phyloP scores from a whole-genome alignment of 192 early-diverging fungal genomes.

The Gorgonomyces haynaldii region DNA sequence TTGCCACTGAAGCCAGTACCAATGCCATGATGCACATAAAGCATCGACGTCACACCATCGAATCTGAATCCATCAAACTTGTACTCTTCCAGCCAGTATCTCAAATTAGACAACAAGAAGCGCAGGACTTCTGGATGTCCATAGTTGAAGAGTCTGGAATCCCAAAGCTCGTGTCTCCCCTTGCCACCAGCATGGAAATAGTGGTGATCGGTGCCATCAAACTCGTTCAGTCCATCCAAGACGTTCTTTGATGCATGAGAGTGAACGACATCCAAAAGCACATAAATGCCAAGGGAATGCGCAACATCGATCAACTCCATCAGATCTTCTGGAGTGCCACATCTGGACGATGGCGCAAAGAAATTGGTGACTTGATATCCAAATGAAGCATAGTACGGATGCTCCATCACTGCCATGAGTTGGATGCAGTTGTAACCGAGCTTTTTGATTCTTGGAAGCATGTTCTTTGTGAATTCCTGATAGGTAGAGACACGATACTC shows the following conservation, averaged over 20 bases:
- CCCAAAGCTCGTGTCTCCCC: constrained; percentile 89
- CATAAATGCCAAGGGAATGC: constrained; percentile 74
- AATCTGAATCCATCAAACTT: constrained; percentile 96
- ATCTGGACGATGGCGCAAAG: constrained; percentile 86
- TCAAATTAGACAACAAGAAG: constrained; percentile 88
- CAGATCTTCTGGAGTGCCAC: constrained; percentile 87
- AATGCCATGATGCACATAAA: constrained; percentile 93
- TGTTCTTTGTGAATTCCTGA: constrained; percentile 76
- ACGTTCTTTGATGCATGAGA: constrained; percentile 95
- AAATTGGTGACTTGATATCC: constrained; percentile 98
- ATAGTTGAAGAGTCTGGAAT: constrained; percentile 90
- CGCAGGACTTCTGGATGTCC: constrained; percentile 79
- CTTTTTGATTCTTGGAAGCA: constrained; percentile 73
- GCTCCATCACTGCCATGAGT: constrained; percentile 88
- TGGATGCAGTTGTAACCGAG: constrained; percentile 52
- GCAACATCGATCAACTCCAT: constrained; percentile 86
- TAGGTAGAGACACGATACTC: constrained; percentile 76
- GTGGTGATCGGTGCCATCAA: constrained; percentile 92
- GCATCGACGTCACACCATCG: constrained; percentile 94
- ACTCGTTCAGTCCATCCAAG: constrained; percentile 84
- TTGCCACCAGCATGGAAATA: constrained; percentile 86
- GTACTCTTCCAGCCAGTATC: constrained; percentile 87
- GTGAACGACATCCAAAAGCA: constrained; percentile 90
- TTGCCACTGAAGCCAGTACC: constrained; percentile 84
- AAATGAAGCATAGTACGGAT: constrained; percentile 96